A percentile compares a stretch with the other conserved stretches of the same genome.
Evolutionary conservation across 805 yeast genomes (phyloP).

Genomic region (Groenewaldozyma salmanticensis): DNA sequence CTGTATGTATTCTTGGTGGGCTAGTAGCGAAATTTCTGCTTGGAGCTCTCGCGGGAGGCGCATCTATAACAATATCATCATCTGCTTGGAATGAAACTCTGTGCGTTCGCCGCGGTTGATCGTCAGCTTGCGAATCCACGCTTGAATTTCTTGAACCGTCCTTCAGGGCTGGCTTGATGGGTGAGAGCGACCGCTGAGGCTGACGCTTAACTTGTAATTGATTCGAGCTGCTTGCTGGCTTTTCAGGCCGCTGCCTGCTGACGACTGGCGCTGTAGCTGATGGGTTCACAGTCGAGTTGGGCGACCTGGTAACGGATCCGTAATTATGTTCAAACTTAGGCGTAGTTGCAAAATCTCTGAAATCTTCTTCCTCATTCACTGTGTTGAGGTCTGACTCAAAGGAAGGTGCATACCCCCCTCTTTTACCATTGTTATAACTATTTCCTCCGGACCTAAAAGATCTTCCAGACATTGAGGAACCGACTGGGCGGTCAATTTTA

Average conservation of each 20-base stretch:
- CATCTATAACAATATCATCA: background rate
- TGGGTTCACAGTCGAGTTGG: background rate
- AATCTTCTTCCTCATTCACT: conserved; percentile 17
- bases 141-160: conserved; percentile 11
- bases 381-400: conserved; percentile 20
- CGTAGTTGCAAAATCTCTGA: background rate
- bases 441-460: background rate
- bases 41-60: background rate
- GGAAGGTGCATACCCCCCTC: conserved; percentile 16
- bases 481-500: conserved; percentile 15
- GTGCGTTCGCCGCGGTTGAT: background rate
- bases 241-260: background rate
- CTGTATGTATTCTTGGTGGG: too few species aligned
- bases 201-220: conserved; percentile 8
- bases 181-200: conserved; percentile 23
- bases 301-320: background rate
- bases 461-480: too few species aligned
- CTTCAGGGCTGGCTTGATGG: conserved; percentile 26
- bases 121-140: conserved; percentile 9
- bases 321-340: too few species aligned
- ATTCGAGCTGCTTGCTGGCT: background rate
- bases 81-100: conserved; percentile 6
- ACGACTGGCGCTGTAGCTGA: background rate
- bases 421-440: background rate
- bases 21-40: too few species aligned